Conservation (phyloP, 2,329 filamentous ascomycete species). For the Botrytis byssoidea region DNA sequence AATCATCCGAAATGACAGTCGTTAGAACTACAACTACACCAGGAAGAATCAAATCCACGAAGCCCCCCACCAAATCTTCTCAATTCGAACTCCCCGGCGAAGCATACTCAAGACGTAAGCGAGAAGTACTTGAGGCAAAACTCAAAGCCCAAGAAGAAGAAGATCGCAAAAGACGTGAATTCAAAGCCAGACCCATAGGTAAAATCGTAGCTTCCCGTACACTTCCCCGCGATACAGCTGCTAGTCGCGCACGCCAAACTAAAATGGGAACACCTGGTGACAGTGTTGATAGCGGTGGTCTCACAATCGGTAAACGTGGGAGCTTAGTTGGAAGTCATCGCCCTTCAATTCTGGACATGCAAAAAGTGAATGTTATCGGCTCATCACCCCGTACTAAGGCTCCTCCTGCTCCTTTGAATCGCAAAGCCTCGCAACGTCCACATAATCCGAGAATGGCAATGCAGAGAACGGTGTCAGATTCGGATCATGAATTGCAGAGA, state of each 20-base stretch:
- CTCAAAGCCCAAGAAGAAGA: conserved; percentile 59
- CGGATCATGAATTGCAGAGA: conserved; percentile 52
- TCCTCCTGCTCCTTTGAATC: conserved; percentile 23
- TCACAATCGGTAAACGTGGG: conserved; percentile 34
- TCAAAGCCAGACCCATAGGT: conserved; percentile 60
- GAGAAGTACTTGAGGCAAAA: conserved; percentile 55
- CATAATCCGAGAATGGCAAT: conserved; percentile 29
- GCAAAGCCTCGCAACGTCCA: conserved; percentile 30
- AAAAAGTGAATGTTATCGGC: conserved; percentile 32
- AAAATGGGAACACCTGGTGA: conserved; percentile 40
- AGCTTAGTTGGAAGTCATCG: conserved; percentile 38
- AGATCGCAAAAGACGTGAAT: conserved; percentile 58
- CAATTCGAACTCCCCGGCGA: conserved; percentile 63
- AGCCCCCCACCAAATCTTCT: conserved; percentile 51
- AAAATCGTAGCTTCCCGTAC: conserved; percentile 41
- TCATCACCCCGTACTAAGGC: conserved; percentile 35
- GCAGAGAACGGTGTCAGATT: conserved; percentile 50
- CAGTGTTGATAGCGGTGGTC: conserved; percentile 27
- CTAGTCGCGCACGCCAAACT: conserved; percentile 56
- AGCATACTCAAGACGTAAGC: conserved; percentile 49
- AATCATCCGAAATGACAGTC: conserved; percentile 39
- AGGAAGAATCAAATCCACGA: conserved; percentile 50
- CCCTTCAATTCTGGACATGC: conserved; percentile 39
- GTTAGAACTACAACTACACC: conserved; percentile 40
- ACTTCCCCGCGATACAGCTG: conserved; percentile 55